Percentiles rank a stretch among this genome's conserved stretches.
These are phyloP conservation scores for Cladophialophora carrionii DNA, from an alignment of 2,329 filamentous ascomycete genomes.

Conservation along the genomic window DNA sequence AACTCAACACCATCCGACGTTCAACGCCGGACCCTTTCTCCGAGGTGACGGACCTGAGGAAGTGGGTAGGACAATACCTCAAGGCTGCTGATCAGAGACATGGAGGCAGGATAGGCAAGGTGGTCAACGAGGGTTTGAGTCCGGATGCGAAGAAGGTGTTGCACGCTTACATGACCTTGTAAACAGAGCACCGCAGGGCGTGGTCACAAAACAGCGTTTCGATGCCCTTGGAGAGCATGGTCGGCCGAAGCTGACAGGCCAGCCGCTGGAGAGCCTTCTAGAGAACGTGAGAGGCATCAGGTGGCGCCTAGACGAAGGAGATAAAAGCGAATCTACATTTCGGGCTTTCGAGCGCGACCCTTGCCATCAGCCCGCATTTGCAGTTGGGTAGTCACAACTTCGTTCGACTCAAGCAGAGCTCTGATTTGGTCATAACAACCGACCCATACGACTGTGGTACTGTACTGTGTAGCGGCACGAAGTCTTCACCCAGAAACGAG, in stretches of 20 bases:
- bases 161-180: conserved; percentile 50
- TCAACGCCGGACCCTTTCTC: conserved; percentile 78
- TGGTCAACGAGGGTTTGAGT: conserved; percentile 71
- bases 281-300: not conserved
- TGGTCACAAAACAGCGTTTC: not conserved
- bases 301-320: not conserved
- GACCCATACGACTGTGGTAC: too few relatives aligned
- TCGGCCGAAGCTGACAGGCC: not conserved
- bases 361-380: not conserved
- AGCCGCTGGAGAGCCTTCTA: not conserved
- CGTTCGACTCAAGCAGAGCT: not conserved
- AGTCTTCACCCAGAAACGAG: not conserved
- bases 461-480: not conserved
- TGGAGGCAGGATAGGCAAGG: conserved; percentile 69
- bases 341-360: not conserved
- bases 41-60: conserved; percentile 76
- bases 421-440: not conserved
- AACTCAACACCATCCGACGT: conserved; percentile 85
- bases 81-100: conserved; percentile 76
- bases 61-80: conserved; percentile 82
- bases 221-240: not conserved
- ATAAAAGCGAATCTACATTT: not conserved
- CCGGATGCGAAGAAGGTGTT: conserved; percentile 59
- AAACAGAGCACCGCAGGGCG: not conserved
- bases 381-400: not conserved